A percentile compares a stretch with the other conserved stretches of the same genome.
phyloP scores from a whole-genome alignment of 2,329 filamentous ascomycete species.

The Ophiosphaerella herpotricha region DNA sequence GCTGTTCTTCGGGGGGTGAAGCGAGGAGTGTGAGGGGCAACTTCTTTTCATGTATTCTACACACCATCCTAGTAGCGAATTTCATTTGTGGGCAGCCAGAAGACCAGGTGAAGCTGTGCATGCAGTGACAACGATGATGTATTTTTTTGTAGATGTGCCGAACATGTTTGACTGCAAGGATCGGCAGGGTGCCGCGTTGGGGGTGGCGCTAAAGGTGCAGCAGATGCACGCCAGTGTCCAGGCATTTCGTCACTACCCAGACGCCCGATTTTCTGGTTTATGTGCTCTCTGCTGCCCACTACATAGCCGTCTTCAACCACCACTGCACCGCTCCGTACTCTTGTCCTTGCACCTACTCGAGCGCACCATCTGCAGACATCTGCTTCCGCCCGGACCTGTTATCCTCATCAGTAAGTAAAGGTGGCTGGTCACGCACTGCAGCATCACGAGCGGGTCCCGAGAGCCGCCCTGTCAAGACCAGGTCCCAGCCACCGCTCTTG shows the following conservation, averaged over 20 bases:
- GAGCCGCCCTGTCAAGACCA: conserved; percentile 17
- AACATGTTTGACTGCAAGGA: conserved; percentile 23
- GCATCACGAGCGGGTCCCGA: conserved; percentile 39
- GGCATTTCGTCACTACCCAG: conserved; percentile 45
- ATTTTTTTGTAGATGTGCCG: too few relatives aligned
- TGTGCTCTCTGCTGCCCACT: conserved; percentile 28
- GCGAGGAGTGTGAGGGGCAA: conserved; percentile 34
- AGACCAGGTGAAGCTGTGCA: not conserved
- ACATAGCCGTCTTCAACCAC: conserved; percentile 22
- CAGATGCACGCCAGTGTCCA: conserved; percentile 21
- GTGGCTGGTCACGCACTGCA: conserved; percentile 26
- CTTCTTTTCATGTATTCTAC: conserved; percentile 50
- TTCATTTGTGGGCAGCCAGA: conserved; percentile 41
- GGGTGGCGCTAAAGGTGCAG: conserved; percentile 18
- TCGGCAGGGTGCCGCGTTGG: conserved; percentile 32
- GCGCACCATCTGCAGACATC: not conserved
- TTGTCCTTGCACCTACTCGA: conserved; percentile 2
- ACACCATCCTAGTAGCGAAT: conserved; percentile 47
- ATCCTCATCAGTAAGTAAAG: conserved; percentile 34
- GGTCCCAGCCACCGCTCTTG: conserved; percentile 39
- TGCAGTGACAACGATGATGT: conserved; percentile 7
- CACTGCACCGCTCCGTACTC: conserved; percentile 6
- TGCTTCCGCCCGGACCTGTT: conserved; percentile 11
- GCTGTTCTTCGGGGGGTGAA: conserved; percentile 37
- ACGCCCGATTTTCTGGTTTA: conserved; percentile 38